These are phyloP conservation scores for Aspergillus saccharolyticus DNA, from an alignment of 495 filamentous ascomycete genomes.

Conservation along the genomic window DNA sequence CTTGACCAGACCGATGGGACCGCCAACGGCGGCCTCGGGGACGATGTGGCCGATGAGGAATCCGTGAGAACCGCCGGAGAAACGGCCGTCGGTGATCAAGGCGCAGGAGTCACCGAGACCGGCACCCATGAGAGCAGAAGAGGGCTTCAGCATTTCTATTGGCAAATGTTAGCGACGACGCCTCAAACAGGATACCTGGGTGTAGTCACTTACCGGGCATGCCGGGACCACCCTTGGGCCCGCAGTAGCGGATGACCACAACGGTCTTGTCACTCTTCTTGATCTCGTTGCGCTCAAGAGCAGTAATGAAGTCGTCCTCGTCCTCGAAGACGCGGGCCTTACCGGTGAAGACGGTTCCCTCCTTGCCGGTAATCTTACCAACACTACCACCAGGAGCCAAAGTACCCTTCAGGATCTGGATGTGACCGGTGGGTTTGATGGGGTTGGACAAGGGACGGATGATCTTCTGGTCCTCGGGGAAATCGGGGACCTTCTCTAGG, in stretches of 20 bases:
- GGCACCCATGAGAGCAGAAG: slow-evolving; percentile 81
- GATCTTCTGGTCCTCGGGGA: slow-evolving; percentile 81
- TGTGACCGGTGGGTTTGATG: slow-evolving; percentile 91
- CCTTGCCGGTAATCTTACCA: slow-evolving; percentile 98
- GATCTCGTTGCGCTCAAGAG: slow-evolving; percentile 73
- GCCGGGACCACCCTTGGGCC: slow-evolving; percentile 87
- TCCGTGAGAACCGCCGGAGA: slow-evolving; percentile 39
- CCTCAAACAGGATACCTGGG: neutral
- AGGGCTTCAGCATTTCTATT: slow-evolving; percentile 71
- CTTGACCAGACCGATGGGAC: slow-evolving; percentile 44
- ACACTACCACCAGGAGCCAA: slow-evolving; percentile 89
- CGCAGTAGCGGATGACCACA: slow-evolving; percentile 93
- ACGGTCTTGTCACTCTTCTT: slow-evolving; percentile 97
- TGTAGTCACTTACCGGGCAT: slow-evolving; percentile 61
- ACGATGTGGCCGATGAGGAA: slow-evolving; percentile 47
- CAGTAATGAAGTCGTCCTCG: slow-evolving; percentile 71
- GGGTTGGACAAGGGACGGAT: slow-evolving; percentile 89
- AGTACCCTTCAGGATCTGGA: slow-evolving; percentile 90
- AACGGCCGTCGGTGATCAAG: slow-evolving; percentile 37
- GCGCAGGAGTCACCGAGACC: slow-evolving; percentile 61
- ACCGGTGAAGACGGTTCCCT: slow-evolving; percentile 78
- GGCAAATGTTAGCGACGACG: neutral
- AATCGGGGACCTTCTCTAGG: slow-evolving; percentile 67
- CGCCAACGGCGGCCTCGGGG: slow-evolving; percentile 50
- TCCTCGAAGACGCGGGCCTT: slow-evolving; percentile 82